Evolutionary conservation across 2,329 filamentous ascomycete species (phyloP).

Genomic region (Penicillium sp.): DNA sequence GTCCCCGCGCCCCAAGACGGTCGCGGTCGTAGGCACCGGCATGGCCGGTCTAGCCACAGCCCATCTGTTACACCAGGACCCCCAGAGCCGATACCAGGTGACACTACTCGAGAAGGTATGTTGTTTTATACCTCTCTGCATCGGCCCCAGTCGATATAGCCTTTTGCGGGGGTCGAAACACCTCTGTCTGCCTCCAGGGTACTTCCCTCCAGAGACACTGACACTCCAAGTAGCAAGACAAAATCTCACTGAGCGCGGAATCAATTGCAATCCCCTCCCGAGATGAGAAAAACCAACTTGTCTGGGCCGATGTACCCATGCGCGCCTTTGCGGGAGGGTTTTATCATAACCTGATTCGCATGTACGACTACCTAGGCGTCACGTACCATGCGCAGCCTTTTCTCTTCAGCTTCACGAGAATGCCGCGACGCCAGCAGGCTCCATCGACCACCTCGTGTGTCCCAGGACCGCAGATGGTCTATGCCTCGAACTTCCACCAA

Average conservation of each 20-base stretch:
- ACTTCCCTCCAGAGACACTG: not conserved
- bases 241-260: conserved; percentile 51
- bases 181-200: not conserved
- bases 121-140: not conserved
- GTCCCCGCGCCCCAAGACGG: conserved; percentile 20
- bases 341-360: conserved; percentile 59
- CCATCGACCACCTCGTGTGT: conserved; percentile 11
- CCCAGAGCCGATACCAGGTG: conserved; percentile 46
- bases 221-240: conserved; percentile 39
- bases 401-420: conserved; percentile 56
- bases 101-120: conserved; percentile 52
- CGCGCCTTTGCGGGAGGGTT: conserved; percentile 57
- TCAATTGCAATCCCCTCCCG: conserved; percentile 32
- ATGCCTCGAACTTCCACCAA: conserved; percentile 60
- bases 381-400: conserved; percentile 57
- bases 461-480: conserved; percentile 52
- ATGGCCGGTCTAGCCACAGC: conserved; percentile 55
- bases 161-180: not conserved
- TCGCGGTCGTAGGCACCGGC: conserved; percentile 55
- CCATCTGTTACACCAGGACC: conserved; percentile 50
- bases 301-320: conserved; percentile 57
- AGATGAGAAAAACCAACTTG: conserved; percentile 22
- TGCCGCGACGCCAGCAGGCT: conserved; percentile 14
- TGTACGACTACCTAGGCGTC: conserved; percentile 61
- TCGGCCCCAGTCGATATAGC: not conserved